Evolutionary conservation across 352 stramenopile genomes (phyloP), one percentile per base, ranked within the genome.

Genomic region (Phytopythium helicoides): DNA sequence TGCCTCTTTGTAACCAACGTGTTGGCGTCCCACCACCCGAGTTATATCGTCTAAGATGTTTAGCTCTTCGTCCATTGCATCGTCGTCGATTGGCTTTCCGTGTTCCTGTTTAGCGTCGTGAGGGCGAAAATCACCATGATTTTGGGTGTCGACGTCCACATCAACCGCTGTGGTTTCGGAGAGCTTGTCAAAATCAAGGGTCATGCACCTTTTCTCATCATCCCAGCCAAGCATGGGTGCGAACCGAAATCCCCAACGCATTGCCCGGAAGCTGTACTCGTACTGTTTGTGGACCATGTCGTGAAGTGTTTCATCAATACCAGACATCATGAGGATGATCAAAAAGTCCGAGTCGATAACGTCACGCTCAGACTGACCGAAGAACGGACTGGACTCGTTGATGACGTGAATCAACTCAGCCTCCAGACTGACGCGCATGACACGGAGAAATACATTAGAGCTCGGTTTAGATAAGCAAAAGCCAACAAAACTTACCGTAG

Each of bases 301-400:
- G 57, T 85, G 73, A 6, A 87, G 59, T 23, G 79, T 87, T 52
- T 82, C 65, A 22, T 87, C 76, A 19, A 85, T 60, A 5, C 76
- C 76, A 6, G 76, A 70, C 46, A 76, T 74, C 50, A 87, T 75
- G 19, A 87, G 58, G 23, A 84, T 63, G 10, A 87, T 34, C 1
- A 85, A 8, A 35, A 87, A 85, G 36, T 87, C 76, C 1, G 71
- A 78, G 15, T 50, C 28, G 10, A 31, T 45, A 9, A 87, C 39
- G 9, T 82, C 60, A 6, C 57, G 49, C 11, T 49, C 42, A 3
- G 59, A 64, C 35, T 71, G 74, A 5, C 65, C 67, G 44, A 59
- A 75, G 33, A 87, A 79, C 12, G 76, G 76, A 25, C 73, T 85
- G 26, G 38, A 54, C 26, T 48, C 21, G 44, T 78, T 56, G 21